Evolutionary conservation across 176 grass and related monocot genomes (phyloP), one percentile per base, ranked within the genome.

Genomic region (Lolium multiflorum): DNA sequence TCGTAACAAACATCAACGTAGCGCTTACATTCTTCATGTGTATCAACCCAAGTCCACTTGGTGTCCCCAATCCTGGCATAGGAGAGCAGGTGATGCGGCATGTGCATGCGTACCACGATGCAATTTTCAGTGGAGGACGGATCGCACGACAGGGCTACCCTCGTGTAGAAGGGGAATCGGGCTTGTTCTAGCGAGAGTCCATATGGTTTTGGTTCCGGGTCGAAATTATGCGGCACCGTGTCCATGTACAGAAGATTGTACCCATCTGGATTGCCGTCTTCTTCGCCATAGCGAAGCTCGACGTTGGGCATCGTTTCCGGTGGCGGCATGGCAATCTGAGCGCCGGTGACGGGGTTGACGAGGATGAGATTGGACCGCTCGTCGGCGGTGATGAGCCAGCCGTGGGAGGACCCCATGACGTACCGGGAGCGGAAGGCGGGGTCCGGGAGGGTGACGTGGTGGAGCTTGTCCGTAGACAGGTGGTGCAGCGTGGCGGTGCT

Each of bases 21-120:
- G 5, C 8, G 1, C 10, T 3, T n/a, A 62, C 79, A 81, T 16
- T 28, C 24, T 10, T 37, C 24, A 17, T 81, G 4, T 7, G 28
- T 11, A 51, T 66, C 43, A n/a, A 81, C 25, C 61, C 61, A 81
- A 35, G 62, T 67, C 61, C 79, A 67, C 5, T n/a, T 25, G 6
- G 16, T 25, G 61, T 81, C 79, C 62, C 24, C 44, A 81, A 67
- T 2, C 35, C 67, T 70, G 41, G 67, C 67, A 43, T 70, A 70
- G 17, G 66, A 41, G 67, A 70, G 67, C 4, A 70, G 8, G 0
- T 10, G 0, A 0, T 70, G 1, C 39, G 67, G 67, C 17, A 2
- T 9, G 76, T 78, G 76, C 12, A 21, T 10, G 6, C 52, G 31
- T n/a, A 41, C 11, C 28, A 78, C 76, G 6, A 58, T 4, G 31